Conservation (phyloP, 305 asterid species). For the Lippia alba region DNA sequence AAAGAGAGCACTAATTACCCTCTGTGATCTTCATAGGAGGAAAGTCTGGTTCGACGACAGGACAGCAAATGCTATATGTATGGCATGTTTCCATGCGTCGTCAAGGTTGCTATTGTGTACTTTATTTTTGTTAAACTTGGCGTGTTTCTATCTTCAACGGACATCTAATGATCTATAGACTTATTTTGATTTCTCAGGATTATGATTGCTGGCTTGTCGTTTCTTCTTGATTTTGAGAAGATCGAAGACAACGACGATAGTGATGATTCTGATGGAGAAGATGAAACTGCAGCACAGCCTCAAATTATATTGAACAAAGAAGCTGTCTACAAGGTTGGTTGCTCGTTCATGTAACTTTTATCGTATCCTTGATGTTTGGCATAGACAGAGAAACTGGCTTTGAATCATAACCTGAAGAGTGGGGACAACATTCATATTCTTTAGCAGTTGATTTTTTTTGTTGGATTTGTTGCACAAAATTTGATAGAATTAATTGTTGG, state of each 20-base stretch:
- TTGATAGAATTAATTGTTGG: conserved; percentile 26
- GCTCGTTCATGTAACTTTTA: conserved; percentile 30
- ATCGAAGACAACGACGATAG: conserved; percentile 69
- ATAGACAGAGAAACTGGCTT: conserved; percentile 14
- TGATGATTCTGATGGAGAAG: conserved; percentile 84
- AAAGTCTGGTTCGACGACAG: conserved; percentile 88
- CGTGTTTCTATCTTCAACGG: conserved; percentile 13
- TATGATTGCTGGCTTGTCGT: conserved; percentile 86
- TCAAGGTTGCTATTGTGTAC: conserved; percentile 46
- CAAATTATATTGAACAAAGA: conserved; percentile 74
- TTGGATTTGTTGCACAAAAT: conserved; percentile 13
- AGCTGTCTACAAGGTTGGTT: conserved; percentile 84
- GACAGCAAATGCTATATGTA: conserved; percentile 87
- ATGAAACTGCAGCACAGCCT: conserved; percentile 58
- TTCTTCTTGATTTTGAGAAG: conserved; percentile 93
- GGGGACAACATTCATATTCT: conserved; percentile 4
- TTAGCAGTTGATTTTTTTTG: conserved; percentile 18
- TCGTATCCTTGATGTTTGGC: neutral
- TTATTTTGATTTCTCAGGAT: conserved; percentile 61
- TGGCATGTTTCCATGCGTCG: conserved; percentile 81
- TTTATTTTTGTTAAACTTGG: neutral
- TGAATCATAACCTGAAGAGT: conserved; percentile 4
- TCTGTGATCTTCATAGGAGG: conserved; percentile 83
- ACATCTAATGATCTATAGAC: conserved; percentile 19
- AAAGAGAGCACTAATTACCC: conserved; percentile 70